A percentile compares a stretch with the other conserved stretches of the same genome.
Evolutionary conservation across 169 alveolate species (phyloP).

Genomic region (Plasmodium malariae): DNA sequence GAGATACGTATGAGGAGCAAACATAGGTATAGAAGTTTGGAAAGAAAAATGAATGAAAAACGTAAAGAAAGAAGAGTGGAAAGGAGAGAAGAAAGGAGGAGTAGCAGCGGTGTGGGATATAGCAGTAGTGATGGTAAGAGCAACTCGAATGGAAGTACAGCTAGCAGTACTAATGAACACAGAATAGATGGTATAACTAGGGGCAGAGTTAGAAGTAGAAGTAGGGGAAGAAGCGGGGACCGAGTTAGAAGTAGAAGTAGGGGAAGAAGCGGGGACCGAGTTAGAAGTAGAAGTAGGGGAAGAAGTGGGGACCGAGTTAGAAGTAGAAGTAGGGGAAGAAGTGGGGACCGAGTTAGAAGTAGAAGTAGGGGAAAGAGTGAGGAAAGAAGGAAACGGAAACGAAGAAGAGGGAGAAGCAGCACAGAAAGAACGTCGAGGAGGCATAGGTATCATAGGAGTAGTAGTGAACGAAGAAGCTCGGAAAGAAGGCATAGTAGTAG

Average conservation of each 20-base stretch:
- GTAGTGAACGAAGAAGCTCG: neutral
- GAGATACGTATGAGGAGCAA: conserved; percentile 50
- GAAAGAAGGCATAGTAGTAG: neutral
- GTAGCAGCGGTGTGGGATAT: neutral
- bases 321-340: neutral
- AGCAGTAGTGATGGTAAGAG: conserved; percentile 6
- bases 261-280: neutral
- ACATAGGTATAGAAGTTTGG: conserved; percentile 11
- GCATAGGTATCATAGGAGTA: neutral
- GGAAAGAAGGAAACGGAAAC: neutral
- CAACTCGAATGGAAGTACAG: neutral
- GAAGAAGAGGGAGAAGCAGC: neutral
- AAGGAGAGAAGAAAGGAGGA: neutral
- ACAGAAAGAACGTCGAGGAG: neutral
- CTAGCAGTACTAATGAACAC: neutral
- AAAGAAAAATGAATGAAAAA: conserved; percentile 14
- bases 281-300: conserved; percentile 3
- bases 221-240: neutral
- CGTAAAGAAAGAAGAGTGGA: neutral
- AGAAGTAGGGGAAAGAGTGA: neutral
- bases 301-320: neutral
- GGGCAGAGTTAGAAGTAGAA: neutral
- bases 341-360: neutral
- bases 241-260: neutral
- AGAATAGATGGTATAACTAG: too few species aligned